Evolutionary conservation across 345 rosid species (phyloP), one percentile per base, ranked within the genome.

Genomic region (Melastoma malabathricum): DNA sequence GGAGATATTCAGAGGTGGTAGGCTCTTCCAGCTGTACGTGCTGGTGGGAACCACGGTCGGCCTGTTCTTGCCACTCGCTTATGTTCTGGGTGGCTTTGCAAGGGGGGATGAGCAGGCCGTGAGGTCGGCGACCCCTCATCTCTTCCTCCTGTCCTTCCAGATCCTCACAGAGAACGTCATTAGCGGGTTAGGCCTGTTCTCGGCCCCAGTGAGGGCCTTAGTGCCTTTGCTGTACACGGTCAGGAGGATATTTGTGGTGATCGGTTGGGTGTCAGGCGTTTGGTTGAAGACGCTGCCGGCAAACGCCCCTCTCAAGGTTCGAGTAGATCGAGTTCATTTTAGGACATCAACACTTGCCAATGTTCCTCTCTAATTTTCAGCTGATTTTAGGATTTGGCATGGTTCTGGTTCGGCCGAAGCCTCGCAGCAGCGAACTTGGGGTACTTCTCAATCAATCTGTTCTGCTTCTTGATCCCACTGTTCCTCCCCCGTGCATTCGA

Each of bases 61-160:
- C 43, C 75, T 92, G 51, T 83, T 92, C 68, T 50, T 92, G 68
- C 97, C 97, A 0, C 56, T 92, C 25, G 93, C 95, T 3, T 92
- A 87, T 22, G 95, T 80, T 20, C 43, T 92, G 56, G 97, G 98
- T 0, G 98, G 97, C 16, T 87, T 92, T 0, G 98, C 98, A 0
- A 72, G 97, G 60, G 97, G 88, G 1, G 95, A 87, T 46, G 82
- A 82, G 4, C 70, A 74, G 1, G 95, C 93, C 0, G 93, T 87
- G 38, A 74, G 86, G 18, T 84, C 88, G 14, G 88, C 89, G 0
- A 84, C 98, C 0, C 95, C 93, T 3, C 93, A 84, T 55, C 57
- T 87, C 65, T 92, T 87, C 75, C 59, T 92, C 67, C 86, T 92
- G 16, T 82, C 96, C 0, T 92, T 79, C 67, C 98, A 92, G 69